Conservation (phyloP, 768 basidiomycete genomes). For the Strobilomyces echinocephalus region DNA sequence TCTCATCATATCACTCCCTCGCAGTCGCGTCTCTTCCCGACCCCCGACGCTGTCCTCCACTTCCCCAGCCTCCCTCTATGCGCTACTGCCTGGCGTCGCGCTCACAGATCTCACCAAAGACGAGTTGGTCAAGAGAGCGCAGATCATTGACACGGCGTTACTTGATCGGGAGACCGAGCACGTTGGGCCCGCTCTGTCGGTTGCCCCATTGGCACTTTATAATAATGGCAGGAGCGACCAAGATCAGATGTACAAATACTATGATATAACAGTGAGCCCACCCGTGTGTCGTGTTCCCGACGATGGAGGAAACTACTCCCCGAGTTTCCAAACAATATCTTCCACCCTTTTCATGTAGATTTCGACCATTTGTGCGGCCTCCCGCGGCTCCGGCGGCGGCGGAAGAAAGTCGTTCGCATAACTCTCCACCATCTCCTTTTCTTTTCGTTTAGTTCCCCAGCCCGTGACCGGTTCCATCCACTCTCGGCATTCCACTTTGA, state of each 20-base stretch:
- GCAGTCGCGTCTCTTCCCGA: slow-evolving; percentile 60
- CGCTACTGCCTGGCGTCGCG: slow-evolving; percentile 44
- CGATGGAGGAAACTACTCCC: slow-evolving; percentile 21
- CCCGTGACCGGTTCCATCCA: too few species aligned
- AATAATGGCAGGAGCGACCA: too few species aligned
- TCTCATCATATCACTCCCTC: slow-evolving; percentile 47
- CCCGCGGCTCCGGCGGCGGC: slow-evolving; percentile 10
- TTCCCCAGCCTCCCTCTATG: too few species aligned
- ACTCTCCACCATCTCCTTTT: slow-evolving; percentile 8
- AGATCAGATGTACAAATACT: too few species aligned
- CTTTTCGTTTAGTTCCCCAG: slow-evolving; percentile 21
- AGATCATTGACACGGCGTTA: too few species aligned
- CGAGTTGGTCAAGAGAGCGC: slow-evolving; percentile 32
- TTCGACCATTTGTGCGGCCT: slow-evolving; percentile 15
- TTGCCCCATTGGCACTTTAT: too few species aligned
- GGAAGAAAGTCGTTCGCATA: slow-evolving; percentile 25
- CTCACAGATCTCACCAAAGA: slow-evolving; percentile 71
- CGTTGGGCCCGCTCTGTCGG: too few species aligned
- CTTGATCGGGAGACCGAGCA: too few species aligned
- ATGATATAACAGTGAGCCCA: too few species aligned
- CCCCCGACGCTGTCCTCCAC: slow-evolving; percentile 63
- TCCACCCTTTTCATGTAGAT: slow-evolving; percentile 26
- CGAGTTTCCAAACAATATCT: slow-evolving; percentile 21
- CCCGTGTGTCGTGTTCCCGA: too few species aligned
- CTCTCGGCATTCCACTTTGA: slow-evolving; percentile 2